Evolutionary conservation across 1,284 basidiomycete species (phyloP).

Genomic region (Puccinia brachypodii): DNA sequence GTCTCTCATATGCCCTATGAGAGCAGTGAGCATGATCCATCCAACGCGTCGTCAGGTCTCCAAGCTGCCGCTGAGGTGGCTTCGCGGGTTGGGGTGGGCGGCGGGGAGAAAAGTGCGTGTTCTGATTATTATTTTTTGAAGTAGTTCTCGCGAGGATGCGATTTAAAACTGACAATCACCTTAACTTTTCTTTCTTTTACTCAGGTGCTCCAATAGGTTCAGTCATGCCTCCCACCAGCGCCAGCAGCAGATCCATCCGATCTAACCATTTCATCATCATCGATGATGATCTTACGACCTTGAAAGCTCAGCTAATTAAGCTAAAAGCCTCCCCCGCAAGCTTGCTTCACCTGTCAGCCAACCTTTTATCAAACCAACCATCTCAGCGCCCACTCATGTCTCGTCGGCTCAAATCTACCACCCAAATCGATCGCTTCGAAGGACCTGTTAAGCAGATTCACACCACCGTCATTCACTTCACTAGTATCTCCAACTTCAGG

Average conservation of each 20-base stretch:
- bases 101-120: neutral
- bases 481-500: slow-evolving; percentile 83
- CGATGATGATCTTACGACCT: slow-evolving; percentile 33
- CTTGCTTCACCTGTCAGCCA: slow-evolving; percentile 12
- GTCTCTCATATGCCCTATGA: slow-evolving; percentile 67
- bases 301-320: slow-evolving; percentile 31
- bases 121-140: neutral
- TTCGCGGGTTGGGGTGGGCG: neutral
- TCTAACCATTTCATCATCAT: slow-evolving; percentile 45
- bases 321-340: slow-evolving; percentile 24
- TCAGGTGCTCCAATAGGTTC: neutral
- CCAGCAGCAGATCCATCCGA: slow-evolving; percentile 17
- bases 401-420: slow-evolving; percentile 27
- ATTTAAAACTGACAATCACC: neutral
- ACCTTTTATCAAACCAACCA: slow-evolving; percentile 16
- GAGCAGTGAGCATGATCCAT: neutral
- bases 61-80: neutral
- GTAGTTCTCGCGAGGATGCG: neutral
- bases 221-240: neutral
- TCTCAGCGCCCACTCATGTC: slow-evolving; percentile 41
- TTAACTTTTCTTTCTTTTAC: neutral
- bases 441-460: slow-evolving; percentile 49
- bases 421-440: slow-evolving; percentile 26
- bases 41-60: neutral
- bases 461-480: slow-evolving; percentile 78